Conservation (phyloP, 352 stramenopile species). For the Pythium biforme region DNA sequence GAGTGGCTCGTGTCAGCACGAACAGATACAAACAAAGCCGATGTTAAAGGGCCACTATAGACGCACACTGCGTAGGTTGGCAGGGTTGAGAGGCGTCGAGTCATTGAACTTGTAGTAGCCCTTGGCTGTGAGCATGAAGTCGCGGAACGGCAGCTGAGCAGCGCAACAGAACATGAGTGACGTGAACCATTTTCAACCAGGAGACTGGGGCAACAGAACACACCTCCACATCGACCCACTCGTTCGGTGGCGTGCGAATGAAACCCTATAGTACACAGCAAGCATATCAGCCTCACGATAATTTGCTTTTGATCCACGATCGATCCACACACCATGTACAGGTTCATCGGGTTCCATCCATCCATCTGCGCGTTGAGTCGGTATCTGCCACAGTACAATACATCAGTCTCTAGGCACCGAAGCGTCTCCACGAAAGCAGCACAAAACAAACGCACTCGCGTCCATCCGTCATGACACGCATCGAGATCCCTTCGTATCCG, state of each 20-base stretch:
- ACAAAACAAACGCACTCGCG: conserved; percentile 46
- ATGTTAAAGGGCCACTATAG: neutral
- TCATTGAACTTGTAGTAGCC: conserved; percentile 84
- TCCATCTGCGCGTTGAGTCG: conserved; percentile 85
- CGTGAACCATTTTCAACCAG: neutral
- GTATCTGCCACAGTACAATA: conserved; percentile 34
- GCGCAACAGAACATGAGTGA: neutral
- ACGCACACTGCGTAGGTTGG: conserved; percentile 73
- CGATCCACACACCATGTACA: conserved; percentile 70
- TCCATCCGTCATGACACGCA: conserved; percentile 86
- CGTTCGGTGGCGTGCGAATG: conserved; percentile 69
- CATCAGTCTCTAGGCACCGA: neutral
- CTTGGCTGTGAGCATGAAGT: conserved; percentile 83
- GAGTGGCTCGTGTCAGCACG: neutral
- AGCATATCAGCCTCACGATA: too few relatives aligned
- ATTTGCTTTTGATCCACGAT: too few relatives aligned
- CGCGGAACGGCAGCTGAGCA: conserved; percentile 60
- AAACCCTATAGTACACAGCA: conserved; percentile 49
- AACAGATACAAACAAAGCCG: neutral
- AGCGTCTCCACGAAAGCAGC: neutral
- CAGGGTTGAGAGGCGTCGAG: conserved; percentile 65
- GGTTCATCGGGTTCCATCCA: conserved; percentile 84
- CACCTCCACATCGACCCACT: conserved; percentile 85
- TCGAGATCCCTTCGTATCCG: conserved; percentile 80
- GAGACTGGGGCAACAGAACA: neutral